A percentile compares a stretch with the other conserved stretches of the same genome.
These are phyloP conservation scores for Lentinula aciculospora DNA, from an alignment of 768 basidiomycete genomes.

Conservation along the genomic window DNA sequence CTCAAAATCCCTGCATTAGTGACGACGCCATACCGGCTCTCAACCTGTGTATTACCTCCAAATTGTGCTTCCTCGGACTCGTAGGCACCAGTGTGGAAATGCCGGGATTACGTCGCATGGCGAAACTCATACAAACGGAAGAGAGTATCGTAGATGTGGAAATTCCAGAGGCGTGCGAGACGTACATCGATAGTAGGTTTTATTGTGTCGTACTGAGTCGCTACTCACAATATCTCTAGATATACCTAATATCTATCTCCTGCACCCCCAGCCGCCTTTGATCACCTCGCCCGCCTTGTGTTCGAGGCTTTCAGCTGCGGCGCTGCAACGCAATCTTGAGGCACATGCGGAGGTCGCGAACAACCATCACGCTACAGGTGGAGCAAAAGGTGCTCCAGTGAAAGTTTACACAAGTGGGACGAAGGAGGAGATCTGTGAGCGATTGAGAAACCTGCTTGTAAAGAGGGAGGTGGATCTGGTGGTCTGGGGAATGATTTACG, in stretches of 20 bases:
- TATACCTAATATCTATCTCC: constrained; percentile 40
- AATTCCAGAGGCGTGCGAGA: constrained; percentile 46
- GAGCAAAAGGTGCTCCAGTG: constrained; percentile 26
- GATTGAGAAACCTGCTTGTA: constrained; percentile 41
- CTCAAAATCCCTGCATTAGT: constrained; percentile 45
- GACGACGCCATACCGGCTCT: constrained; percentile 56
- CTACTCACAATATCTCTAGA: constrained; percentile 22
- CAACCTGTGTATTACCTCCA: constrained; percentile 29
- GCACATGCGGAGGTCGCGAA: constrained; percentile 39
- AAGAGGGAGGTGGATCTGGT: constrained; percentile 44
- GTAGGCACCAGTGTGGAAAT: constrained; percentile 51
- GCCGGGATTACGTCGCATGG: constrained; percentile 50
- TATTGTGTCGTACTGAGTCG: not conserved
- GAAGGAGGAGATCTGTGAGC: constrained; percentile 41
- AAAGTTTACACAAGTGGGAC: constrained; percentile 39
- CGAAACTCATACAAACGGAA: constrained; percentile 27
- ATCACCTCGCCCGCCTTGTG: constrained; percentile 38
- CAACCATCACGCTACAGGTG: not conserved
- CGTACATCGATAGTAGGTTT: constrained; percentile 46
- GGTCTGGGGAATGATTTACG: constrained; percentile 39
- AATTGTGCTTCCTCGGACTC: constrained; percentile 45
- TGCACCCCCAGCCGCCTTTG: constrained; percentile 43
- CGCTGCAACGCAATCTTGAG: constrained; percentile 50
- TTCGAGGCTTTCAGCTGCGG: constrained; percentile 34
- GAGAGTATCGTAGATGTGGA: constrained; percentile 43